Percentiles rank a stretch among this genome's conserved stretches.
Conservation (phyloP, 148 eudicot genomes). For the Simmondsia chinensis region DNA sequence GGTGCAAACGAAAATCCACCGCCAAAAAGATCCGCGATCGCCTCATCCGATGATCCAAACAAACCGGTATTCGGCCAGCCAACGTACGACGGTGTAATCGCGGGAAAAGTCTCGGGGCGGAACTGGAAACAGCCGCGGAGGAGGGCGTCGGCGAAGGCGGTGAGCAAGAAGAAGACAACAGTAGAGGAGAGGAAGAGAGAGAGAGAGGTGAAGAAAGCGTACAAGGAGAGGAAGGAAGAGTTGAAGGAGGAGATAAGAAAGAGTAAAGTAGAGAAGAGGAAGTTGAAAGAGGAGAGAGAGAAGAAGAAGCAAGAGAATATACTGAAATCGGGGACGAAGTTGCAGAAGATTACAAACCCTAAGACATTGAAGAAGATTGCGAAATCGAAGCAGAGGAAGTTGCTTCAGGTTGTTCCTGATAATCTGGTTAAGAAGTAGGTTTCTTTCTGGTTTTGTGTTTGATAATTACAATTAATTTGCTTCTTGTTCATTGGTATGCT, state of each 20-base stretch:
- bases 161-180: slow-evolving; percentile 10
- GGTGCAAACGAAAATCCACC: slow-evolving; percentile 16
- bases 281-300: slow-evolving; percentile 21
- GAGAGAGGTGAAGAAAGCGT: slow-evolving; percentile 59
- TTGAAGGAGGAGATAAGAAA: slow-evolving; percentile 23
- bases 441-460: neutral
- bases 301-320: slow-evolving; percentile 33
- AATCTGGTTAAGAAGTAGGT: slow-evolving; percentile 29
- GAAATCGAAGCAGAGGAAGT: slow-evolving; percentile 64
- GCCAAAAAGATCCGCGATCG: slow-evolving; percentile 52
- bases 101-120: slow-evolving; percentile 78
- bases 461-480: too few species aligned
- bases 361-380: slow-evolving; percentile 82
- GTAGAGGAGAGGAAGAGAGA: slow-evolving; percentile 20
- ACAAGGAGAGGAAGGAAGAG: slow-evolving; percentile 26
- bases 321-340: slow-evolving; percentile 60
- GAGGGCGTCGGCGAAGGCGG: slow-evolving; percentile 54
- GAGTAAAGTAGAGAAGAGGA: slow-evolving; percentile 21
- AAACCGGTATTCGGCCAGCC: slow-evolving; percentile 60
- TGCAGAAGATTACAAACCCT: slow-evolving; percentile 80
- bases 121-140: slow-evolving; percentile 73
- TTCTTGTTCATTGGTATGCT: too few species aligned
- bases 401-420: slow-evolving; percentile 76
- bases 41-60: slow-evolving; percentile 48
- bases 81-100: slow-evolving; percentile 85